Percentiles rank a stretch among this genome's conserved stretches.
Conservation (phyloP, 495 filamentous ascomycete genomes). For the Penicillium silybi region DNA sequence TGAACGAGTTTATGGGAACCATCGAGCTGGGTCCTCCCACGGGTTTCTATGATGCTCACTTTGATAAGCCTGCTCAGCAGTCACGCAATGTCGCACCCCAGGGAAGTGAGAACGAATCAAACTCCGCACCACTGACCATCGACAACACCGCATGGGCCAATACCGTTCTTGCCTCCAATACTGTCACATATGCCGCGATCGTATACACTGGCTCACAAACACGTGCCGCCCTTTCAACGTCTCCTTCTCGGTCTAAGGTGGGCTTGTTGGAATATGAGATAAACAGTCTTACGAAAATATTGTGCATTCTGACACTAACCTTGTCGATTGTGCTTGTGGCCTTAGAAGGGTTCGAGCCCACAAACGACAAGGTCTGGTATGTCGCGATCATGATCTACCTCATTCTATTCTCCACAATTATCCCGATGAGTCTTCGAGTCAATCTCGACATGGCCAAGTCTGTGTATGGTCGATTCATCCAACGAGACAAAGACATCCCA, state of each 20-base stretch:
- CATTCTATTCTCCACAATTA: conserved; percentile 98
- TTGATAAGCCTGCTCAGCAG: conserved; percentile 33
- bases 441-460: conserved; percentile 97
- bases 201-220: conserved; percentile 96
- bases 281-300: conserved; percentile 95
- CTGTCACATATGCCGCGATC: conserved; percentile 78
- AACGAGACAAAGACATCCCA: conserved; percentile 81
- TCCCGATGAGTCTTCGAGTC: conserved; percentile 92
- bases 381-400: conserved; percentile 92
- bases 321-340: conserved; percentile 89
- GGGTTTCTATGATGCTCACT: conserved; percentile 40
- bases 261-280: conserved; percentile 95
- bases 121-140: conserved; percentile 74
- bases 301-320: conserved; percentile 81
- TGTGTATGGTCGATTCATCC: conserved; percentile 93
- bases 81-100: conserved; percentile 12
- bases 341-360: conserved; percentile 71
- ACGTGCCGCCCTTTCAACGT: conserved; percentile 88
- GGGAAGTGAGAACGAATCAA: conserved; percentile 25
- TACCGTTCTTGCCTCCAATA: conserved; percentile 91
- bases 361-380: conserved; percentile 71
- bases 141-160: conserved; percentile 99
- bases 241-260: conserved; percentile 84
- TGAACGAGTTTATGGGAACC: conserved; percentile 90
- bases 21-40: conserved; percentile 56